Base-by-base conservation (phyloP, 176 grass and related monocot genomes). In the Chrysopogon serrulatus region DNA sequence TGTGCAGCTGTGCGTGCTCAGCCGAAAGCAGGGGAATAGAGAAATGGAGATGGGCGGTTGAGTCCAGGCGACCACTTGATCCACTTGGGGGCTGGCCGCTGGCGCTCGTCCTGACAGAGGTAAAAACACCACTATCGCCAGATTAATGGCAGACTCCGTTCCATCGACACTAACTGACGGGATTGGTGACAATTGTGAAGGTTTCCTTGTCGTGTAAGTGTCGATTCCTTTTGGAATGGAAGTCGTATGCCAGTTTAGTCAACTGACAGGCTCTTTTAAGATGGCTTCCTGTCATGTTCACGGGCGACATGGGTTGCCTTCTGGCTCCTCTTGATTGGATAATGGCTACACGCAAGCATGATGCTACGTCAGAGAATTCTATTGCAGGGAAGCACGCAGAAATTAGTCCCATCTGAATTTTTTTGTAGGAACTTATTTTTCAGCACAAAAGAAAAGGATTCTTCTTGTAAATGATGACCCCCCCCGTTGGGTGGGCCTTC, bases 301-400 rank as follows among this genome's bases (percentile, higher is more conserved):
- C 39, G 2, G 61, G 39, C 65, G 78, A 77, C 54, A 53, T 65
- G 18, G 21, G 45, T 71, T 82, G 73, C 21, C 65, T 57, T 77
- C 64, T 65, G 78, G 35, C 73, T 10, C 43, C 11, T 68, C 79
- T 61, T 56, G 10, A 78, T 90, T 79, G 74, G 47, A 83, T 86
- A 86, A 72, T 23, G 27, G 41, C 54, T 72, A 54, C 83, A 90
- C 73, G 83, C 83, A 82, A 78, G 44, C 27, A 35, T 41, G 87
- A 60, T 54, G 16, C 5, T 39, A 43, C 30, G 65, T 57, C 12
- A 31, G 42, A 37, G 64, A 73, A 26, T 48, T 12, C 5, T 53
- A 37, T 53, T 82, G 41, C 15, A 44, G 28, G 71, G 5, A 67
- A 26, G 27, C 26, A 13, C 5, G 6, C 31, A 63, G 31, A 7